A percentile compares a stretch with the other conserved stretches of the same genome.
Conservation (phyloP, 2,329 filamentous ascomycete species). For the Phyllosticta capitalensis region DNA sequence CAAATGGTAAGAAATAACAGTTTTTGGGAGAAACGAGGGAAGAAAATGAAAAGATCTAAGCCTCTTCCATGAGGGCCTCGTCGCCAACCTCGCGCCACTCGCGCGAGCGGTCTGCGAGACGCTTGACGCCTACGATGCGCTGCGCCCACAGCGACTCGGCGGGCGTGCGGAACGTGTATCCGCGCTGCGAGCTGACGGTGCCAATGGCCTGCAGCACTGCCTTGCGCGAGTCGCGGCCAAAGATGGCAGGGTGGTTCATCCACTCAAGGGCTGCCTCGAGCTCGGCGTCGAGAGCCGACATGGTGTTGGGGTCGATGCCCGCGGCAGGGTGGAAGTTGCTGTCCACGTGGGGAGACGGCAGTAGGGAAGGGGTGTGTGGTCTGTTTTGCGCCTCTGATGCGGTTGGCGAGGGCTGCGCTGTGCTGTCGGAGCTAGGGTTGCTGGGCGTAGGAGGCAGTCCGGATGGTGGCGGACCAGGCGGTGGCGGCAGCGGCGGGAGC, state of each 20-base stretch:
- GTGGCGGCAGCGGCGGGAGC: constrained; percentile 74
- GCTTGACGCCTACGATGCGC: constrained; percentile 70
- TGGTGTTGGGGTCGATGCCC: constrained; percentile 75
- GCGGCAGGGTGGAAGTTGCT: constrained; percentile 49
- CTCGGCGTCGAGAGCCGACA: constrained; percentile 81
- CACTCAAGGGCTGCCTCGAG: constrained; percentile 86
- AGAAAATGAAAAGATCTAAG: not conserved
- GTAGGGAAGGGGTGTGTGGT: constrained; percentile 22
- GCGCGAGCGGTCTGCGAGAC: constrained; percentile 70
- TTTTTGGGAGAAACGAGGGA: not conserved
- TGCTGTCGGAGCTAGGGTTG: constrained; percentile 20
- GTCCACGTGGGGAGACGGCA: constrained; percentile 24
- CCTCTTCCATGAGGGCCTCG: constrained; percentile 54
- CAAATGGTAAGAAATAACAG: not conserved
- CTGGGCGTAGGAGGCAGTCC: constrained; percentile 28
- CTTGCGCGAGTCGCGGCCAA: constrained; percentile 87
- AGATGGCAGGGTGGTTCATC: constrained; percentile 95
- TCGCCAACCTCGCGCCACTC: constrained; percentile 86
- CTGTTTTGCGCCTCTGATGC: constrained; percentile 22
- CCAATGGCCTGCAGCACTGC: constrained; percentile 93
- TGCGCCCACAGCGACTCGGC: constrained; percentile 85
- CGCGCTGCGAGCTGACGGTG: constrained; percentile 88
- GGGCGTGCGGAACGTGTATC: constrained; percentile 84
- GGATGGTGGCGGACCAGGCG: constrained; percentile 26
- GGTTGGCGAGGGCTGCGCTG: constrained; percentile 25